Evolutionary conservation across 2,329 filamentous ascomycete species (phyloP).

Genomic region (Colletotrichum tabaci): DNA sequence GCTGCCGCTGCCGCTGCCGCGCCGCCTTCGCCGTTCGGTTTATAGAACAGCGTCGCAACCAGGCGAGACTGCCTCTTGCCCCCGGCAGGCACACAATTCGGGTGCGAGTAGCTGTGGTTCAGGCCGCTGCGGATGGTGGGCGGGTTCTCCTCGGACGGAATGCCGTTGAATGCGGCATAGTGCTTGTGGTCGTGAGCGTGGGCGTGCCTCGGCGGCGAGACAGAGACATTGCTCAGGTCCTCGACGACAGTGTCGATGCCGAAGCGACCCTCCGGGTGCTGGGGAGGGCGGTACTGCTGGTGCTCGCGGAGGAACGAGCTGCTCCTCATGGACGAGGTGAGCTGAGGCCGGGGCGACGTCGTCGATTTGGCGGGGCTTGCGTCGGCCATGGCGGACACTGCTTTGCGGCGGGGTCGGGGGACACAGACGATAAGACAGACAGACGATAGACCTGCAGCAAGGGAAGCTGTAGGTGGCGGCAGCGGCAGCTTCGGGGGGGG

Average conservation of each 20-base stretch:
- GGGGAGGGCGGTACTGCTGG: constrained; percentile 73
- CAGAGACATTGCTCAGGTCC: constrained; percentile 59
- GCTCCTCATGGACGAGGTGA: constrained; percentile 68
- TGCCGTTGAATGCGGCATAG: constrained; percentile 69
- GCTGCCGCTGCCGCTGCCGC: background rate
- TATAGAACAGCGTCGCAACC: constrained; percentile 77
- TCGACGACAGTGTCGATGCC: constrained; percentile 78
- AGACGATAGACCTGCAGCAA: constrained; percentile 19
- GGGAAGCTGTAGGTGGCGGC: constrained; percentile 12
- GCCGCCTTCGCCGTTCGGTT: constrained; percentile 53
- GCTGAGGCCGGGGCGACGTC: constrained; percentile 61
- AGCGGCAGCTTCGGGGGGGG: constrained; percentile 9
- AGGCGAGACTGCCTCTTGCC: constrained; percentile 67
- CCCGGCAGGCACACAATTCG: constrained; percentile 70
- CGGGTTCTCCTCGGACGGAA: constrained; percentile 72
- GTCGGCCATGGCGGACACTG: constrained; percentile 51
- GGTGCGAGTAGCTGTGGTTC: constrained; percentile 74
- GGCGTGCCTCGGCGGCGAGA: constrained; percentile 50
- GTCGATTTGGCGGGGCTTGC: constrained; percentile 48
- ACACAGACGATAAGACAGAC: background rate
- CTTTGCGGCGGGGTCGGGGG: constrained; percentile 19
- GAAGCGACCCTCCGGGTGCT: constrained; percentile 68
- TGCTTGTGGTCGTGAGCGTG: constrained; percentile 48
- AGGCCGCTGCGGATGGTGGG: constrained; percentile 74
- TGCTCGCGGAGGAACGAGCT: constrained; percentile 75